phyloP scores from a whole-genome alignment of 2,329 filamentous ascomycete genomes.

The Drechmeria coniospora region DNA sequence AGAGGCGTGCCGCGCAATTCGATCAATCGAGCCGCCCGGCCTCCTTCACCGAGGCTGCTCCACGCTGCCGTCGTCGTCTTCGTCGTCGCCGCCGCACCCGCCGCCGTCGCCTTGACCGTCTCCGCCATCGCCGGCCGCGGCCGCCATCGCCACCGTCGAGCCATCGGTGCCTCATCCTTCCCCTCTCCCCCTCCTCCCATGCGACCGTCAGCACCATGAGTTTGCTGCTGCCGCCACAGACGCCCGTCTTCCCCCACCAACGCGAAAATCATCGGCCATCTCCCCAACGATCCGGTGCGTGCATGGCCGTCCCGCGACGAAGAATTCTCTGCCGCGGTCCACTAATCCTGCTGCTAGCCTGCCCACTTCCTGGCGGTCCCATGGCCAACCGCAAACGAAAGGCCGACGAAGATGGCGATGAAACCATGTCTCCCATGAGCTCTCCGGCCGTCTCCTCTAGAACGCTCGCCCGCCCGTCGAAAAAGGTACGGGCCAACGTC shows the following conservation, averaged over 20 bases:
- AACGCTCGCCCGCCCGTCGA: slow-evolving; percentile 49
- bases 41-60: no score
- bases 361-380: slow-evolving; percentile 35
- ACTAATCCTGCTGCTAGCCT: slow-evolving; percentile 12
- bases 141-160: background rate
- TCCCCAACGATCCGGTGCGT: slow-evolving; percentile 40
- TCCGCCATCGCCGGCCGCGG: no score
- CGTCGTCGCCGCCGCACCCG: no score
- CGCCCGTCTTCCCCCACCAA: slow-evolving; percentile 41
- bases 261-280: slow-evolving; percentile 40
- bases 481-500: slow-evolving; percentile 44
- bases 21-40: no score
- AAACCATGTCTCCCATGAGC: slow-evolving; percentile 75
- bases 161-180: background rate
- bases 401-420: slow-evolving; percentile 63
- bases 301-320: background rate
- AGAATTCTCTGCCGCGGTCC: background rate
- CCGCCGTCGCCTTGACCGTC: no score
- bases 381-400: slow-evolving; percentile 65
- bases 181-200: slow-evolving; percentile 2
- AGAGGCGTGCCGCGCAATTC: no score
- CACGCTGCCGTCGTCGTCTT: no score
- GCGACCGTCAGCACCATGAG: slow-evolving; percentile 33
- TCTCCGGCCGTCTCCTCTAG: slow-evolving; percentile 64
- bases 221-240: slow-evolving; percentile 44